Conservation (phyloP, 164 flowering plant genomes). For the Magnolia sinica region DNA sequence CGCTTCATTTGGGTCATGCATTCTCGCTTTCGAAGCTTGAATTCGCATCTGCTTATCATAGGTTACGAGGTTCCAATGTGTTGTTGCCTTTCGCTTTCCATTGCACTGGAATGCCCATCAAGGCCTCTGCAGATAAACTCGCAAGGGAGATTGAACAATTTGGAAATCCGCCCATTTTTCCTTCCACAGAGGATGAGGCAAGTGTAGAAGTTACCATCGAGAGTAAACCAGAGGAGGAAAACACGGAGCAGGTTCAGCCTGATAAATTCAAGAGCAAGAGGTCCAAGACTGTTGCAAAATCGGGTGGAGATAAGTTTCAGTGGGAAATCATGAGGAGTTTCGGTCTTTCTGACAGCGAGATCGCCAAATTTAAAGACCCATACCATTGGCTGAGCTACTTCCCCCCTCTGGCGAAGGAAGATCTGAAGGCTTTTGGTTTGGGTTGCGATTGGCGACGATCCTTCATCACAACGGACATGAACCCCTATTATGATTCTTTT, state of each 20-base stretch:
- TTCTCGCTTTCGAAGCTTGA: conserved; percentile 90
- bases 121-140: conserved; percentile 91
- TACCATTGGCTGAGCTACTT: conserved; percentile 68
- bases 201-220: conserved; percentile 2
- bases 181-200: conserved; percentile 35
- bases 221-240: conserved; percentile 28
- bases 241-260: conserved; percentile 28
- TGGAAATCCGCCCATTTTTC: conserved; percentile 67
- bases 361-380: conserved; percentile 65
- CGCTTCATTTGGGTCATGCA: conserved; percentile 85
- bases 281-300: conserved; percentile 62
- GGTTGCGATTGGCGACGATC: conserved; percentile 95
- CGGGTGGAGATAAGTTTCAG: conserved; percentile 47
- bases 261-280: conserved; percentile 67
- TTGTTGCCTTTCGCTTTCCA: conserved; percentile 87
- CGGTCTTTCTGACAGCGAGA: conserved; percentile 71
- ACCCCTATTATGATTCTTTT: conserved; percentile 77
- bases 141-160: conserved; percentile 47
- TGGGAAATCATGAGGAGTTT: conserved; percentile 81
- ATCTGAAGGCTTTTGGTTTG: conserved; percentile 79
- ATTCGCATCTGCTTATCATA: conserved; percentile 84
- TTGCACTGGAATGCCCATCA: conserved; percentile 95
- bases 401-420: conserved; percentile 79
- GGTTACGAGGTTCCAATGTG: conserved; percentile 80
- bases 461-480: conserved; percentile 76